These are phyloP conservation scores for Microstegium vimineum DNA, from an alignment of 176 grass and related monocot genomes.

Conservation along the genomic window DNA sequence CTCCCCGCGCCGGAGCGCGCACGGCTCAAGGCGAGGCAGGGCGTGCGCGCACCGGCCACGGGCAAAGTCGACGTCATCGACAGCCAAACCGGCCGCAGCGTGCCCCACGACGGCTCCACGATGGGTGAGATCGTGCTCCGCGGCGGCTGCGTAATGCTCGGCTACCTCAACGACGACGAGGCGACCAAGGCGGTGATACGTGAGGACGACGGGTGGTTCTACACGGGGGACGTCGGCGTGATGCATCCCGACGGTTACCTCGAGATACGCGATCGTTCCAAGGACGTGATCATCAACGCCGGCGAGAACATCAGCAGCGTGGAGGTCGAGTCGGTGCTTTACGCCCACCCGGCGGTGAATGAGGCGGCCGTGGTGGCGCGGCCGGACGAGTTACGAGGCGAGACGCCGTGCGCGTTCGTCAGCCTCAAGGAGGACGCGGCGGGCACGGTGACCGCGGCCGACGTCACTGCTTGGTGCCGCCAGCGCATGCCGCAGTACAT, in stretches of 20 bases:
- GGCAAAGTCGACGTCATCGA: constrained; percentile 51
- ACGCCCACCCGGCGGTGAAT: constrained; percentile 64
- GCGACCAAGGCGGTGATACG: constrained; percentile 39
- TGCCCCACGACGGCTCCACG: constrained; percentile 46
- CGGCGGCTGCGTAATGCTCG: constrained; percentile 56
- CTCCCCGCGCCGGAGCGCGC: constrained; percentile 64
- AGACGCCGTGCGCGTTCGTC: constrained; percentile 88
- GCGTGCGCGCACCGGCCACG: constrained; percentile 45
- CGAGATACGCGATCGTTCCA: constrained; percentile 81
- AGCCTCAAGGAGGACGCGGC: constrained; percentile 41
- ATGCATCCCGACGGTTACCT: constrained; percentile 83
- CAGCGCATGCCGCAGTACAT: constrained; percentile 78
- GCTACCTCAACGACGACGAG: constrained; percentile 52
- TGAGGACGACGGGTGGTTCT: constrained; percentile 70
- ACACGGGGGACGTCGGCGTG: constrained; percentile 75
- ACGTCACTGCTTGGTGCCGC: constrained; percentile 66
- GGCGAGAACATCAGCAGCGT: constrained; percentile 98
- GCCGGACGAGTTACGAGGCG: constrained; percentile 74
- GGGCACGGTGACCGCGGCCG: constrained; percentile 31
- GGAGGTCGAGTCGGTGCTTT: constrained; percentile 79
- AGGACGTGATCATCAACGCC: constrained; percentile 93
- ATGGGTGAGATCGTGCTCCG: constrained; percentile 75
- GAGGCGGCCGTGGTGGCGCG: constrained; percentile 76
- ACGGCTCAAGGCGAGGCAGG: constrained; percentile 70
- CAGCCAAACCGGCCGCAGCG: constrained; percentile 39